Evolutionary conservation across 108 stramenopile species (phyloP), one percentile per base, ranked within the genome.

Genomic region (Discostella stelligeroides): DNA sequence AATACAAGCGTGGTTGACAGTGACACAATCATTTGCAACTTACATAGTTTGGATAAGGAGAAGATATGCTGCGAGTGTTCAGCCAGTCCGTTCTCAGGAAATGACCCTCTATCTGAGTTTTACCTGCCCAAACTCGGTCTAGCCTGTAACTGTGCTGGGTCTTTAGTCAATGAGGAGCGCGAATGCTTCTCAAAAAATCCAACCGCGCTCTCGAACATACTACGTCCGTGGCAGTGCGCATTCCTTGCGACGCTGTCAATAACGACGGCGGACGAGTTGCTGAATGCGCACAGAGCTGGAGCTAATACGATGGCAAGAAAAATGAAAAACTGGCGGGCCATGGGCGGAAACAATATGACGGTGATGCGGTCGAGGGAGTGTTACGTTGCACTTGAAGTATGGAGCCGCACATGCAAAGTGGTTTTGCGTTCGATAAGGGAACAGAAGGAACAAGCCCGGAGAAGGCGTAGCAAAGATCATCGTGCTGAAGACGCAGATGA

Each of bases 101-200:
- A 87, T 23, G 85, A 81, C 21, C 81, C 89, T 17, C 72, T 88
- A 54, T 61, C 84, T 27, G 81, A 88, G 48, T 92, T 92, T 57
- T 90, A 85, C 57, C 61, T 92, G 7, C 92, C 92, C 24, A 81
- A 85, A 37, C 80, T 92, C 59, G 88, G 89, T 11, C 67, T 87
- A 83, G 88, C 84, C 4, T 92, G 92, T 63, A 61, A 80, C 14
- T 92, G 92, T 63, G 56, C 23, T 29, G 56, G 37, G 41, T 12
- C 34, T 21, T 25, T 20, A 15, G 43, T 17, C 55, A 34, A 11
- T 11, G 5, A 54, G 41, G 71, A 61, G 12, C 68, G 45, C 39
- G 66, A 30, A 82, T 57, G 80, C 80, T 70, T 76, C 45, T 54
- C 73, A 21, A 45, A 60, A 29, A 66, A 91, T 53, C 90, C 87